Percentiles rank a stretch among this genome's conserved stretches.
These are phyloP conservation scores for Aspergillus homomorphus DNA, from an alignment of 495 filamentous ascomycete species.

Conservation along the genomic window DNA sequence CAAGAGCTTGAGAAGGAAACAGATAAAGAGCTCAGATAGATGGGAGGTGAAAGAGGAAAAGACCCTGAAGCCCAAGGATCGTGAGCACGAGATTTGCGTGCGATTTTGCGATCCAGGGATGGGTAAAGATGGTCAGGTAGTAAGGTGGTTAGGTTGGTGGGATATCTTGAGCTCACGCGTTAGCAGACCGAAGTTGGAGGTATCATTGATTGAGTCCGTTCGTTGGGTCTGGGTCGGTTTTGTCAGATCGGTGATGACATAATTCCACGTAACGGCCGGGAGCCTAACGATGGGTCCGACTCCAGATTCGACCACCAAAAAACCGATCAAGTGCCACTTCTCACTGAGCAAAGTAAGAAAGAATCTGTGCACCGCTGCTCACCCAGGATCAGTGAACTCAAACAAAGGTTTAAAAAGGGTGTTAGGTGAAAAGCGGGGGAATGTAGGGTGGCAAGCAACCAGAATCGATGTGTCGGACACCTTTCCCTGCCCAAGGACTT, in stretches of 20 bases:
- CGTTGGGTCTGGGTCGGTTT: conserved; percentile 14
- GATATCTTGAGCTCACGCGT: conserved; percentile 23
- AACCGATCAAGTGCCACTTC: not conserved
- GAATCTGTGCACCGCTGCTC: not conserved
- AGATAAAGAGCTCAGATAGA: not conserved
- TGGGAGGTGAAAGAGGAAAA: not conserved
- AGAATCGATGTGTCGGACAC: not conserved
- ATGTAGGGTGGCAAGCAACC: not conserved
- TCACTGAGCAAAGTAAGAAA: not conserved
- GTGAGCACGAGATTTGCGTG: not conserved
- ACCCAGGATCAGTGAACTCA: not conserved
- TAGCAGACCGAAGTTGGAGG: conserved; percentile 14
- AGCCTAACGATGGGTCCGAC: conserved; percentile 14
- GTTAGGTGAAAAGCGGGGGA: not conserved
- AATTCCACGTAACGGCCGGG: conserved; percentile 35
- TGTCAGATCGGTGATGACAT: conserved; percentile 40
- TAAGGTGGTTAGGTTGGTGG: not conserved
- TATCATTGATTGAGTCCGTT: conserved; percentile 2
- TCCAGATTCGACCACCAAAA: conserved; percentile 3
- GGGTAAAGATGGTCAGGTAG: not conserved
- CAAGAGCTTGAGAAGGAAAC: conserved; percentile 5
- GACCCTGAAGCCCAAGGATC: not conserved
- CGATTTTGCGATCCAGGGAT: not conserved
- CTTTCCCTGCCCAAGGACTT: not conserved
- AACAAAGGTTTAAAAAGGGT: not conserved